Evolutionary conservation across 31 red algal species (phyloP), one percentile per base, ranked within the genome.

Genomic region (Endocladia muricata): DNA sequence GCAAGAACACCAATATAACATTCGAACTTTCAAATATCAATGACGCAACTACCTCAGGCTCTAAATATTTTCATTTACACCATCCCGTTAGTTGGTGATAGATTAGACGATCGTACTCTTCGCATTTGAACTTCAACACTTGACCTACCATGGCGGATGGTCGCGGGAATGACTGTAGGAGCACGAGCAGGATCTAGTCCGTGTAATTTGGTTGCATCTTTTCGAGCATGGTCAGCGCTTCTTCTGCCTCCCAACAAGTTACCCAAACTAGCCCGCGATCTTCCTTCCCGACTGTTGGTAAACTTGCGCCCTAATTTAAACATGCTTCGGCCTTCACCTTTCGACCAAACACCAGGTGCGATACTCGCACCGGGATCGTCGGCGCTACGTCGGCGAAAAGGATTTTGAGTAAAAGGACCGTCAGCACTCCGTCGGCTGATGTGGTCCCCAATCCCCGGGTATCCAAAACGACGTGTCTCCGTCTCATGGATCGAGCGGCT

Each of bases 271-370:
- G 41, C 34, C 3, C 68, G 68, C 6, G 38, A 17, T 44, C 41
- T 21, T 2, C 36, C 68, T 5, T 23, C 31, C 4, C 68, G 36
- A 13, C 38, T 21, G 4, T 29, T 42, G 7, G 61, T 67, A 6
- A 67, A 15, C 34, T 37, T 67, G 32, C 68, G 68, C 0, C 68
- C 68, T 8, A 72, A 23, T 23, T 47, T 72, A 15, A 72, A 49
- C 68, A 72, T 72, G 4, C 68, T 42, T 48, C 68, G 43, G 4
- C 36, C 41, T 21, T 42, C 41, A n/a, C n/a, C n/a, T n/a, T n/a
- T n/a, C n/a, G n/a, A n/a, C n/a, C n/a, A n/a, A n/a, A n/a, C n/a
- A n/a, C n/a, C n/a, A n/a, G n/a, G 58, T 19, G 13, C 4, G 13
- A 22, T 35, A 67, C 62, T 17, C 33, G 33, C 4, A 33, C 31